phyloP scores from a whole-genome alignment of 208 protist species.

The Porcisia hertigi region DNA sequence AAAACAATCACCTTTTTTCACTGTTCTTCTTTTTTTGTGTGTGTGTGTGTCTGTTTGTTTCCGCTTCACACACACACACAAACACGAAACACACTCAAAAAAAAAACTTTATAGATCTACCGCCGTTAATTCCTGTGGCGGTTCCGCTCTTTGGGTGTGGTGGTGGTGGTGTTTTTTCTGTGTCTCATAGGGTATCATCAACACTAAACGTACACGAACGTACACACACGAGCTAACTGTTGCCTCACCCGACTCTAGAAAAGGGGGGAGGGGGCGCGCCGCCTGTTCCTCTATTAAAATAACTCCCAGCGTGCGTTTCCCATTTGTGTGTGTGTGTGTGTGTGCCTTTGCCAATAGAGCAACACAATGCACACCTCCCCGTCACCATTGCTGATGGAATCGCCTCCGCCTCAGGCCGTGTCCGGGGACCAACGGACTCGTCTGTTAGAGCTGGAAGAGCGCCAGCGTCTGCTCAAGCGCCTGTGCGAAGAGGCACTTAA shows the following conservation, averaged over 20 bases:
- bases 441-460: constrained; percentile 58
- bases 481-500: constrained; percentile 68
- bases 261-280: no score
- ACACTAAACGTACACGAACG: no score
- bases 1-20: no score
- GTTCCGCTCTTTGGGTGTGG: no score
- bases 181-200: no score
- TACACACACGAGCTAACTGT: no score
- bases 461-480: constrained; percentile 53
- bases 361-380: not conserved
- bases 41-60: no score
- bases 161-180: no score
- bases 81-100: not conserved
- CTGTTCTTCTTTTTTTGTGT: not conserved
- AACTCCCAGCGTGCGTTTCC: not conserved
- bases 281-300: no score
- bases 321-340: not conserved
- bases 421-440: constrained; percentile 35
- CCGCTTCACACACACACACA: not conserved
- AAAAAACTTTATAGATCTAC: not conserved
- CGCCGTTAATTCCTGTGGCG: no score
- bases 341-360: no score
- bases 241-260: no score
- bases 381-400: not conserved
- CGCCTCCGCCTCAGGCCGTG: constrained; percentile 11